A percentile compares a stretch with the other conserved stretches of the same genome.
Evolutionary conservation across 441 rosid genomes (phyloP).

Genomic region (Macaranga tanarius): DNA sequence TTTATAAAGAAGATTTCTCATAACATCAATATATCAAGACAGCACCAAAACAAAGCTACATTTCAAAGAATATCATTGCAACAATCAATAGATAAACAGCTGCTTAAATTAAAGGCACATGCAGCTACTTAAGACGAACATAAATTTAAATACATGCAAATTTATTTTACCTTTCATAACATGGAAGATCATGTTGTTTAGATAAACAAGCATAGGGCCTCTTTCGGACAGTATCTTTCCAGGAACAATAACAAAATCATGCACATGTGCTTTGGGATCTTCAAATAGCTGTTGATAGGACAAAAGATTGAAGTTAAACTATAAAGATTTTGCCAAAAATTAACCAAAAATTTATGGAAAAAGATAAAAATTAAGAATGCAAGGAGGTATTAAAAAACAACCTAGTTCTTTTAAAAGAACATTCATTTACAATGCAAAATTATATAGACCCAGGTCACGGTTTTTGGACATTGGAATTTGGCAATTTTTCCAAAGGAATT

Average conservation of each 20-base stretch:
- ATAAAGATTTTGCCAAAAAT: not conserved
- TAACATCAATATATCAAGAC: not conserved
- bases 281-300: constrained; percentile 56
- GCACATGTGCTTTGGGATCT: constrained; percentile 66
- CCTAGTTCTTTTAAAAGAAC: not conserved
- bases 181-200: constrained; percentile 67
- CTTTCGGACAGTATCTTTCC: constrained; percentile 72
- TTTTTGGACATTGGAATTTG: too few relatives aligned
- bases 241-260: constrained; percentile 63
- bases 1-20: not conserved
- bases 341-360: not conserved
- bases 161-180: constrained; percentile 54
- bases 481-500: too few relatives aligned
- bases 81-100: not conserved
- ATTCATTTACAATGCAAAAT: not conserved
- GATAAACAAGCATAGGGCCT: constrained; percentile 65
- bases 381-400: not conserved
- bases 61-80: not conserved
- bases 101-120: not conserved
- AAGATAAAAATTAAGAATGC: not conserved
- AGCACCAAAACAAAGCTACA: not conserved
- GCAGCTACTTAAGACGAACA: not conserved
- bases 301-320: constrained; percentile 21
- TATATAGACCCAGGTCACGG: not conserved
- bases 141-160: not conserved